phyloP scores from a whole-genome alignment of 1,139 yeast species.

The Geotrichum klebahnii region DNA sequence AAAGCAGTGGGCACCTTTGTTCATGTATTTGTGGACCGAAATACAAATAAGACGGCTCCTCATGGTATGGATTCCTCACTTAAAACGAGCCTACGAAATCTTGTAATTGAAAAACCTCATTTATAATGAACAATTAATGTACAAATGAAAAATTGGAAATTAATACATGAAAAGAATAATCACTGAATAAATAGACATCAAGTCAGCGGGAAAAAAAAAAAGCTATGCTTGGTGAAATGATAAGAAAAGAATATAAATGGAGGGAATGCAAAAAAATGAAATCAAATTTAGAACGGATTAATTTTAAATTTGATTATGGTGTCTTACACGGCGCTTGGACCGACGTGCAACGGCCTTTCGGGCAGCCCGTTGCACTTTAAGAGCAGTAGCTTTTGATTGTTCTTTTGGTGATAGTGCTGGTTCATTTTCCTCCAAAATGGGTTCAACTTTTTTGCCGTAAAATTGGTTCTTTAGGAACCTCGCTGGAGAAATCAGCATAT shows the following conservation, averaged over 20 bases:
- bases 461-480: background rate
- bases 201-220: background rate
- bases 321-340: conserved; percentile 8
- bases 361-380: conserved; percentile 19
- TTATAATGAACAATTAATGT: background rate
- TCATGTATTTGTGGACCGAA: conserved; percentile 35
- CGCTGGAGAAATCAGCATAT: conserved; percentile 22
- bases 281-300: background rate
- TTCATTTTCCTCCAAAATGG: background rate
- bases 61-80: conserved; percentile 2
- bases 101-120: background rate
- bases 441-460: background rate
- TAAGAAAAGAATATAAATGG: background rate
- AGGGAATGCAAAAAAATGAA: background rate
- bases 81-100: background rate
- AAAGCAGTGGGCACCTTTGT: conserved; percentile 35
- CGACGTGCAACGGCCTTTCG: conserved; percentile 14
- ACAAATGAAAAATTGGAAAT: too few relatives aligned
- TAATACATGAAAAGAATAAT: too few relatives aligned
- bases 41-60: conserved; percentile 28
- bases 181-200: conserved; percentile 5
- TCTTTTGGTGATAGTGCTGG: conserved; percentile 7
- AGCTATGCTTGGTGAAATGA: background rate
- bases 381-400: conserved; percentile 5
- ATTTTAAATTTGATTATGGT: background rate